Base-by-base conservation (phyloP, 1,284 basidiomycete species). In the Ganoderma meredithae region DNA sequence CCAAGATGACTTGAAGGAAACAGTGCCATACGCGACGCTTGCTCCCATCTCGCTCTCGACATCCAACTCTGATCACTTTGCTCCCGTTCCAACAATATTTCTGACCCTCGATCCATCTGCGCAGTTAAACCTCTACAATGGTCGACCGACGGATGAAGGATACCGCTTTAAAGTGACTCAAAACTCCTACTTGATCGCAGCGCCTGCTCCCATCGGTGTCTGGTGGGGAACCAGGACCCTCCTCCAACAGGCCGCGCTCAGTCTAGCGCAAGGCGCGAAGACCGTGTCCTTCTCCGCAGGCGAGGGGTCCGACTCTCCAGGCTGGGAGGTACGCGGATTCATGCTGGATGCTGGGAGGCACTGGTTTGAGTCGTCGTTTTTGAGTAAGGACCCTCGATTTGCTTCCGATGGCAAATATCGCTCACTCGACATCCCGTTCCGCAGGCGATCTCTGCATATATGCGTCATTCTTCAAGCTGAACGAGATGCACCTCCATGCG, bases 271-370 rank as follows among this genome's bases (percentile, higher is more conserved):
- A 1, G 76, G 76, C 12, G 71, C 75, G 44, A 73, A 72, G 25
- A 70, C 56, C 3, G 69, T 76, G 31, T 56, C 64, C 3, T 72
- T 82, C 39, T 78, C 81, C 3, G 65, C 75, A 15, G 81, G 80
- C 1, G 68, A 69, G 1, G 77, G 79, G 0, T 65, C 62, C 1
- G 81, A 82, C 68, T 73, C 76, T 22, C 81, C 81, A 1, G 81
- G 79, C 10, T 83, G 81, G 80, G 77, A 77, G 31, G 78, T 80
- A 2, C 74, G 81, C 7, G 81, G 82, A 10, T 79, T 81, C 67
- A 83, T 83, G 82, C 75, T 83, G 19, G 81, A 81, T 65, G 79
- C 76, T 12, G 80, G 79, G 0, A 73, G 81, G 39, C 80, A 82
- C 66, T 81, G 76, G 75, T 82, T 79, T 63, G 74, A 74, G 25